phyloP scores from a whole-genome alignment of 495 filamentous ascomycete species.

The Margaritispora aquatica region DNA sequence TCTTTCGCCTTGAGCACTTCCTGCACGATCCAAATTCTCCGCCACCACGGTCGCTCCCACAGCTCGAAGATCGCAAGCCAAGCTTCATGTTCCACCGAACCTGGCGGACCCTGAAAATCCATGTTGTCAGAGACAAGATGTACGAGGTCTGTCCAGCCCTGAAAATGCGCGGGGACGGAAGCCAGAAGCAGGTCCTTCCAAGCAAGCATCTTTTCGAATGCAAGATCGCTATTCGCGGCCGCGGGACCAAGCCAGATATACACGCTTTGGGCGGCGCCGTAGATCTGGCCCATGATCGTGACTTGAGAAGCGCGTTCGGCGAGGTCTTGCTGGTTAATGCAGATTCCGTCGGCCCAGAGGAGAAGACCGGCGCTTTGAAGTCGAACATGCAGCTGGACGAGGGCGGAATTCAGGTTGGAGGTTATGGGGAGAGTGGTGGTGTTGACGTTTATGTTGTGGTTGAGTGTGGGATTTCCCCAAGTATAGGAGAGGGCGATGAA shows the following conservation, averaged over 20 bases:
- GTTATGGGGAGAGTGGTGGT: too few relatives aligned
- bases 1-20: constrained; percentile 11
- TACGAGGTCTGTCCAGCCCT: too few relatives aligned
- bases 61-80: neutral
- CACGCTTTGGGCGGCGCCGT: constrained; percentile 1
- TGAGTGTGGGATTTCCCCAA: too few relatives aligned
- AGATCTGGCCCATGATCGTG: constrained; percentile 15
- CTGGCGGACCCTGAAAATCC: neutral
- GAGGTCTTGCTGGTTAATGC: constrained; percentile 16
- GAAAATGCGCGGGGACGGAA: too few relatives aligned
- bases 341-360: constrained; percentile 14
- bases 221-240: neutral
- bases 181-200: neutral
- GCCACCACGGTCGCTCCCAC: constrained; percentile 13
- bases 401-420: too few relatives aligned
- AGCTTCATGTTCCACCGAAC: too few relatives aligned
- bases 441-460: too few relatives aligned
- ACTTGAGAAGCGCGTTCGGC: constrained; percentile 7
- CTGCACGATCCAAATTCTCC: constrained; percentile 22
- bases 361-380: too few relatives aligned
- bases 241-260: constrained; percentile 16
- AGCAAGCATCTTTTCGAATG: too few relatives aligned
- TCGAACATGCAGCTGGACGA: too few relatives aligned
- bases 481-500: too few relatives aligned
- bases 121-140: neutral